Evolutionary conservation across 2,329 filamentous ascomycete genomes (phyloP).

Genomic region (Biscogniauxia marginata): DNA sequence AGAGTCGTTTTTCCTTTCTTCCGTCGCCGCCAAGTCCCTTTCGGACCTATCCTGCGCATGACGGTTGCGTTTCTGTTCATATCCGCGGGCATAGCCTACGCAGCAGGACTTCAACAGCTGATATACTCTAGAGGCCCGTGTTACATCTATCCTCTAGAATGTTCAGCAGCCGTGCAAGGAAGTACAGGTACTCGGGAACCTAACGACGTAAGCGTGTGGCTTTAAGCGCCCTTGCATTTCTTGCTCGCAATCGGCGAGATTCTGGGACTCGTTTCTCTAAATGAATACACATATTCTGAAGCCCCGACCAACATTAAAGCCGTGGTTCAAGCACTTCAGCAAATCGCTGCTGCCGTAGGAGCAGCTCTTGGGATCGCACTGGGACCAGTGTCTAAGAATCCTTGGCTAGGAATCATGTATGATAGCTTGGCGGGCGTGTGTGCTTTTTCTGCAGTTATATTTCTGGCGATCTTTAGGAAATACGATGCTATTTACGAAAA

Average conservation of each 20-base stretch:
- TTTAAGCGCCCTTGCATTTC: conserved; percentile 40
- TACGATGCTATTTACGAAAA: no score
- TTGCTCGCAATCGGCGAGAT: conserved; percentile 10
- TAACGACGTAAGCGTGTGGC: conserved; percentile 38
- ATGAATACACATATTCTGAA: conserved; percentile 14
- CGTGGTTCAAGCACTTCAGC: conserved; percentile 9
- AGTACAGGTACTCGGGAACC: conserved; percentile 7
- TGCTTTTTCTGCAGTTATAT: no score
- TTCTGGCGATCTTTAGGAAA: no score
- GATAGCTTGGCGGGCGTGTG: conserved; percentile 3
- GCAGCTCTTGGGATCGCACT: conserved; percentile 12
- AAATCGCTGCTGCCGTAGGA: conserved; percentile 3
- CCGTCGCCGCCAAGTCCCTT: conserved; percentile 44
- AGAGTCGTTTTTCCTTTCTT: conserved; percentile 50
- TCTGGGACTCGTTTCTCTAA: conserved; percentile 9
- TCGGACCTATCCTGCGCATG: conserved; percentile 55
- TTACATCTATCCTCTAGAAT: conserved; percentile 8
- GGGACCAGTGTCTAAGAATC: conserved; percentile 10
- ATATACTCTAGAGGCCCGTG: conserved; percentile 29
- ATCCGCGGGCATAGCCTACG: conserved; percentile 46
- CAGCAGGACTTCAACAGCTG: conserved; percentile 47
- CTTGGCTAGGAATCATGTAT: conserved; percentile 10
- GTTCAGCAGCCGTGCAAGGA: not conserved
- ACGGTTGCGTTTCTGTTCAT: conserved; percentile 48
- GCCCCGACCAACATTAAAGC: conserved; percentile 10